These are phyloP conservation scores for Gynandropsis gynandra DNA, from an alignment of 345 rosid species.

Conservation along the genomic window DNA sequence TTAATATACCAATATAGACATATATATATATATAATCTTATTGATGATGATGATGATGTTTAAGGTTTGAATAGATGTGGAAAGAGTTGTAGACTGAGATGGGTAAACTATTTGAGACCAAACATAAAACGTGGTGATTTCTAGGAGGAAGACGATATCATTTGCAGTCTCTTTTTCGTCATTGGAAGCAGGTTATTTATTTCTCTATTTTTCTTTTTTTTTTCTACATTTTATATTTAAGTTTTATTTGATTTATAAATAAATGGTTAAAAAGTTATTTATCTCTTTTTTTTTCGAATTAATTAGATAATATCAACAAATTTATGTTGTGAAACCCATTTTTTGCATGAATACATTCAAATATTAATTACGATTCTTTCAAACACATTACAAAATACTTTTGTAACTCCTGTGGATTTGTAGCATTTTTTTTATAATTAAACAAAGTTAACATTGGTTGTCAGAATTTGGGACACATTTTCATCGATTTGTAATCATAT, in stretches of 20 bases:
- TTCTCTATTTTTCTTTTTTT: not conserved
- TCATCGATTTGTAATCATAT: constrained; percentile 7
- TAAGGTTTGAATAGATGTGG: constrained; percentile 90
- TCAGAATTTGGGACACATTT: constrained; percentile 20
- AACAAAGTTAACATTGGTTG: constrained; percentile 16
- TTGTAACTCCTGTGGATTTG: no score
- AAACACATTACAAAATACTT: no score
- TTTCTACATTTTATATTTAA: not conserved
- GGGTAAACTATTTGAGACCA: constrained; percentile 95
- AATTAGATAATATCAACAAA: no score
- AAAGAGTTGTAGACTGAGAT: constrained; percentile 90
- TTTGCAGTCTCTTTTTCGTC: constrained; percentile 64
- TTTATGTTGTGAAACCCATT: no score
- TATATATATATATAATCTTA: not conserved
- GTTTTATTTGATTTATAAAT: no score
- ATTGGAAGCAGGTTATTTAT: constrained; percentile 83
- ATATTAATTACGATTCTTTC: no score
- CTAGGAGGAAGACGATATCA: constrained; percentile 77
- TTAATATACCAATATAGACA: not conserved
- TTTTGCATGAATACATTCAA: no score
- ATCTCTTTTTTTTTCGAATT: no score
- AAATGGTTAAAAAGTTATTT: no score
- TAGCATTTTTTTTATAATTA: no score
- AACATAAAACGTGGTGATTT: constrained; percentile 91
- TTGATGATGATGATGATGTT: constrained; percentile 11